A percentile compares a stretch with the other conserved stretches of the same genome.
Evolutionary conservation across 1,139 yeast genomes (phyloP).

Genomic region (Suhomyces bribrorum): DNA sequence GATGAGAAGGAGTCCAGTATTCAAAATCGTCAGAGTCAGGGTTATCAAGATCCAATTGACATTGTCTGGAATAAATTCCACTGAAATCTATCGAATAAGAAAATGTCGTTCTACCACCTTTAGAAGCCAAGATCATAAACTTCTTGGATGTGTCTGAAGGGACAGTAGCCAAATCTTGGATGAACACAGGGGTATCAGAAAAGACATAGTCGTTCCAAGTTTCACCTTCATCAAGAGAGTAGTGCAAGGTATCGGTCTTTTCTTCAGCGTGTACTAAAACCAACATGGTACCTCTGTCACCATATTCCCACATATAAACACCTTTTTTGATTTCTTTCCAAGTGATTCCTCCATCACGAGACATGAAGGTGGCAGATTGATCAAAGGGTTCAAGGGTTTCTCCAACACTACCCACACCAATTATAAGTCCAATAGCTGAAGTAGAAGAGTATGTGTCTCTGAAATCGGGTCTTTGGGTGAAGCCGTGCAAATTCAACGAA

Average conservation of each 20-base stretch:
- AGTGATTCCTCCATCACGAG: conserved; percentile 84
- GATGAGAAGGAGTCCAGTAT: conserved; percentile 78
- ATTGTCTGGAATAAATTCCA: conserved; percentile 63
- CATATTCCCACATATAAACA: conserved; percentile 88
- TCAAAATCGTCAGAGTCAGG: conserved; percentile 73
- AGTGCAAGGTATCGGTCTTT: conserved; percentile 58
- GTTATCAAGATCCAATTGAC: conserved; percentile 63
- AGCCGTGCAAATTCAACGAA: conserved; percentile 86
- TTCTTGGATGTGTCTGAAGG: conserved; percentile 86
- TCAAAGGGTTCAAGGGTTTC: conserved; percentile 49
- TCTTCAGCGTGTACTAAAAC: conserved; percentile 64
- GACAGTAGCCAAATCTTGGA: conserved; percentile 81
- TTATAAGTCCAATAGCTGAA: conserved; percentile 83
- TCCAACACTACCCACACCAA: conserved; percentile 93
- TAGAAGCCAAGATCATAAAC: conserved; percentile 45
- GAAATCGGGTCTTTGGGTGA: conserved; percentile 79
- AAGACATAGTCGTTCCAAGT: conserved; percentile 74
- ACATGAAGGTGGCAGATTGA: conserved; percentile 68
- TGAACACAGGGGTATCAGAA: conserved; percentile 52
- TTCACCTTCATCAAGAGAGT: conserved; percentile 78
- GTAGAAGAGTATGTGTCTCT: conserved; percentile 88
- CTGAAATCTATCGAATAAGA: conserved; percentile 71
- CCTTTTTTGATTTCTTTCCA: conserved; percentile 84
- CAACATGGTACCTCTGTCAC: conserved; percentile 89
- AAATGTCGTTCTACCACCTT: conserved; percentile 20